These are phyloP conservation scores for Rhodotorula sp. DNA, from an alignment of 1,284 basidiomycete species.

Conservation along the genomic window DNA sequence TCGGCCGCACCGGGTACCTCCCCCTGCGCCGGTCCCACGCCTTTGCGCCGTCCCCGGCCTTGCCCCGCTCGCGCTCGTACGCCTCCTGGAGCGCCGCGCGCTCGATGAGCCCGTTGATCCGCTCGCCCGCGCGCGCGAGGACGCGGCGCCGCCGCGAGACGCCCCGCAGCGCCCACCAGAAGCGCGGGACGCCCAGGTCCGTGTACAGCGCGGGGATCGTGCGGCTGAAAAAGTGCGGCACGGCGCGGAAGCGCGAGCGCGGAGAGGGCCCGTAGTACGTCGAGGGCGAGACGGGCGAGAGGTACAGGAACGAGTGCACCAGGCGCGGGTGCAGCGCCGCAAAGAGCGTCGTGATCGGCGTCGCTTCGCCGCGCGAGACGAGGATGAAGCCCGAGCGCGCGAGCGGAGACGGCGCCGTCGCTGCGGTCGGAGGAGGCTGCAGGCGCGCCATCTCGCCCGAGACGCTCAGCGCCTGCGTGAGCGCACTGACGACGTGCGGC, in stretches of 20 bases:
- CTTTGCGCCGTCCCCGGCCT: constrained; percentile 17
- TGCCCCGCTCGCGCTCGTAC: constrained; percentile 25
- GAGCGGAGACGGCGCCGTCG: constrained; percentile 31
- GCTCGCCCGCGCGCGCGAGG: constrained; percentile 21
- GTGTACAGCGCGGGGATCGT: constrained; percentile 20
- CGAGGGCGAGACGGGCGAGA: constrained; percentile 29
- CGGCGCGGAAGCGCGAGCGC: constrained; percentile 6
- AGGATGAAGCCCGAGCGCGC: constrained; percentile 39
- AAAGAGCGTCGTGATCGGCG: constrained; percentile 33
- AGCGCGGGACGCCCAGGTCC: constrained; percentile 31
- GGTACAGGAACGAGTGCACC: constrained; percentile 37
- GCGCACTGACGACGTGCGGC: constrained; percentile 33
- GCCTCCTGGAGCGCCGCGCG: constrained; percentile 32
- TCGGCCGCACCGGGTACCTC: constrained; percentile 38
- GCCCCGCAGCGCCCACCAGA: constrained; percentile 26
- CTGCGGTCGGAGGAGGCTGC: constrained; percentile 29
- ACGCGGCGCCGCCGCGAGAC: constrained; percentile 25
- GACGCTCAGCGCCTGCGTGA: constrained; percentile 36
- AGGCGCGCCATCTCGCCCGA: constrained; percentile 39
- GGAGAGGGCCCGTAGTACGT: constrained; percentile 1
- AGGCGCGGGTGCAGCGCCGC: constrained; percentile 35
- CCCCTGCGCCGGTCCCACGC: constrained; percentile 34
- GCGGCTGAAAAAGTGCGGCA: constrained; percentile 28
- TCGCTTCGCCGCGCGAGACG: constrained; percentile 27
- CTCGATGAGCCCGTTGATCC: constrained; percentile 28